Conservation (phyloP, 2,329 filamentous ascomycete genomes). For the Stemphylium beticola region DNA sequence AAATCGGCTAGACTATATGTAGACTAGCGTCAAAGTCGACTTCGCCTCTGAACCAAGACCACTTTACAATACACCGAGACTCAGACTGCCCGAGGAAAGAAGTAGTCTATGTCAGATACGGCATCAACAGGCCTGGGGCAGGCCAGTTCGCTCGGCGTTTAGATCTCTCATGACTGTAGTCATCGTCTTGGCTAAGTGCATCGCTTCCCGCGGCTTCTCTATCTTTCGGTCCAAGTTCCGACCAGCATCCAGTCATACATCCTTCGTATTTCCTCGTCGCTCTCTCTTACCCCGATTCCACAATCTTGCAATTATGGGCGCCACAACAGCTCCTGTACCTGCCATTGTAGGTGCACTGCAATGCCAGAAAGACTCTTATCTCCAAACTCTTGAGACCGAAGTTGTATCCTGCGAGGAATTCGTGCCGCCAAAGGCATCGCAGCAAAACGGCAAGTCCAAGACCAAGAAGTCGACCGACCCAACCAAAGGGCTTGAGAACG, state of each 20-base stretch:
- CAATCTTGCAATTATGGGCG: slow-evolving; percentile 23
- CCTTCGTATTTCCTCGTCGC: not conserved
- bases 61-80: not conserved
- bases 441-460: slow-evolving; percentile 31
- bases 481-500: slow-evolving; percentile 21
- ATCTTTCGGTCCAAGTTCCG: slow-evolving; percentile 7
- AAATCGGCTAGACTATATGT: not conserved
- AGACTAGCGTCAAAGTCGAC: not conserved
- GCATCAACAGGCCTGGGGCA: not conserved
- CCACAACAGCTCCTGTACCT: slow-evolving; percentile 17
- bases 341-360: slow-evolving; percentile 39
- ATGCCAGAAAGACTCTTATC: slow-evolving; percentile 44
- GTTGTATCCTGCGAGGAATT: slow-evolving; percentile 43
- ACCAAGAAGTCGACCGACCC: slow-evolving; percentile 36
- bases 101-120: not conserved
- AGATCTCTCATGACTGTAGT: slow-evolving; percentile 9
- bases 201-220: slow-evolving; percentile 20
- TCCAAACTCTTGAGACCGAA: slow-evolving; percentile 36
- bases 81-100: not conserved
- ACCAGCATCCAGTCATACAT: slow-evolving; percentile 12
- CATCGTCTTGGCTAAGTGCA: slow-evolving; percentile 19
- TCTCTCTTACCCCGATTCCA: not conserved
- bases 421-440: slow-evolving; percentile 23
- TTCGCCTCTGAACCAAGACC: not conserved
- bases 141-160: not conserved